These are phyloP conservation scores for Biscogniauxia marginata DNA, from an alignment of 2,329 filamentous ascomycete species.

Conservation along the genomic window DNA sequence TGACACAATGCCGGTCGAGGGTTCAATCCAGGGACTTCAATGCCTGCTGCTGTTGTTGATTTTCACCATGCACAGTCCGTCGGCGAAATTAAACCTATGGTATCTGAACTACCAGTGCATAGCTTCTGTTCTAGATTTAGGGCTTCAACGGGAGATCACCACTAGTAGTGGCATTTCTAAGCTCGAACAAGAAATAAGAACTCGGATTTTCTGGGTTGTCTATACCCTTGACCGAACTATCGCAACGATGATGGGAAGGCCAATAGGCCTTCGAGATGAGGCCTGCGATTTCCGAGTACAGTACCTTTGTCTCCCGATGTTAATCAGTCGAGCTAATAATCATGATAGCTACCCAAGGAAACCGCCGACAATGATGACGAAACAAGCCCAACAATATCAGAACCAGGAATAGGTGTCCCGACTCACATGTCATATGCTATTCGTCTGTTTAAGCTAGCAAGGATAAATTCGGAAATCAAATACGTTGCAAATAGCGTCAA, in stretches of 20 bases:
- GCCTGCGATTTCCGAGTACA: constrained; percentile 50
- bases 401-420: neutral
- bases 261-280: constrained; percentile 54
- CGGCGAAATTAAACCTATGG: constrained; percentile 50
- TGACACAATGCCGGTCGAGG: constrained; percentile 46
- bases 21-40: constrained; percentile 48
- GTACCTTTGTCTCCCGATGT: neutral
- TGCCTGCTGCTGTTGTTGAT: constrained; percentile 46
- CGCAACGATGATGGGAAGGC: constrained; percentile 55
- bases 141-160: constrained; percentile 49
- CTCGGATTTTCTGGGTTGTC: constrained; percentile 54
- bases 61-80: constrained; percentile 51
- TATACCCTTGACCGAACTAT: constrained; percentile 51
- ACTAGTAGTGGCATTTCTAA: constrained; percentile 42
- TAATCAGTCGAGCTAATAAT: neutral
- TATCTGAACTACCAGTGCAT: constrained; percentile 56
- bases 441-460: constrained; percentile 47
- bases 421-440: constrained; percentile 42
- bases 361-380: constrained; percentile 19
- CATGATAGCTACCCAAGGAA: constrained; percentile 13
- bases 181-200: constrained; percentile 53
- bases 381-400: neutral
- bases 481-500: constrained; percentile 54
- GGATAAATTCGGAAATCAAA: constrained; percentile 57
- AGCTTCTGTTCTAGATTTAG: constrained; percentile 49